phyloP scores from a whole-genome alignment of 129 eudicot genomes.

The Helianthus tuberosus region DNA sequence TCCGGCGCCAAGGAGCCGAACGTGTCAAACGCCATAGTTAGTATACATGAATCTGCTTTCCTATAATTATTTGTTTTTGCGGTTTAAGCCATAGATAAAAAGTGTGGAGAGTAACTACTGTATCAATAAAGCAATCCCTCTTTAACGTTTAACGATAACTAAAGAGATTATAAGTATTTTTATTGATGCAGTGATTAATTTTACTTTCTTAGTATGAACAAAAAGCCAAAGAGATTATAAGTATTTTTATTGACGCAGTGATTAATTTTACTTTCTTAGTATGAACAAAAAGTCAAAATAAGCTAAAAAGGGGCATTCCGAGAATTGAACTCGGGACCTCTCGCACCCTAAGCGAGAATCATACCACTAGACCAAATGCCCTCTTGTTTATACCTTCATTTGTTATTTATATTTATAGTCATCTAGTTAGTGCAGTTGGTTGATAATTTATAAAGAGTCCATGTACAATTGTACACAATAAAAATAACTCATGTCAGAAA shows the following conservation, averaged over 20 bases:
- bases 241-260: neutral
- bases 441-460: neutral
- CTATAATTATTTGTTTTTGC: neutral
- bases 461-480: neutral
- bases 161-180: too few species aligned
- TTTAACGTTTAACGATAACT: neutral
- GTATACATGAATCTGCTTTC: neutral
- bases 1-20: too few species aligned
- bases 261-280: neutral
- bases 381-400: conserved; percentile 24
- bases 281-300: conserved; percentile 1
- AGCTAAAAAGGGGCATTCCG: conserved; percentile 57
- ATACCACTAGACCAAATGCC: conserved; percentile 99
- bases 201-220: too few species aligned
- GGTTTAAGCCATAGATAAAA: neutral
- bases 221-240: too few species aligned
- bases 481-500: conserved; percentile 6
- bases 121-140: neutral
- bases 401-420: neutral
- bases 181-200: too few species aligned
- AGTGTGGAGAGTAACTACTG: neutral
- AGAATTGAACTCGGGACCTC: conserved; percentile 99
- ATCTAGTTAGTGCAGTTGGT: conserved; percentile 1
- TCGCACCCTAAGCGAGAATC: conserved; percentile 99
- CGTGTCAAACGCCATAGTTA: too few species aligned